Percentiles rank a stretch among this genome's conserved stretches.
Evolutionary conservation across 2,329 filamentous ascomycete species (phyloP).

Genomic region (Alternaria sp.): DNA sequence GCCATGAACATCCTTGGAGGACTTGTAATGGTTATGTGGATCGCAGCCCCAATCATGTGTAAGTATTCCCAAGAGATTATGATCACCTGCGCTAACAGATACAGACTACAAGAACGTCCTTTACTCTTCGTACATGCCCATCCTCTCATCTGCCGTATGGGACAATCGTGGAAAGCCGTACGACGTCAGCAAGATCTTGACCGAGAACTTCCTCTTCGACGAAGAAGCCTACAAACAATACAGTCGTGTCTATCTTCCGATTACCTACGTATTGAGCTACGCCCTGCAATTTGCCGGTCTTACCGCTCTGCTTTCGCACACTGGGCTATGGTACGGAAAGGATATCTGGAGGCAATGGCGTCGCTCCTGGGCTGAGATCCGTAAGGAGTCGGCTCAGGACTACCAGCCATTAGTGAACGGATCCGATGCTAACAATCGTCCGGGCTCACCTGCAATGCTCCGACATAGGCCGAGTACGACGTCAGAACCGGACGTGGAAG

Average conservation of each 20-base stretch:
- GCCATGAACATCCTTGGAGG: slow-evolving; percentile 85
- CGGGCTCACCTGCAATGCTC: slow-evolving; percentile 29
- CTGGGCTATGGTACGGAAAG: slow-evolving; percentile 81
- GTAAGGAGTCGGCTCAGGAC: slow-evolving; percentile 39
- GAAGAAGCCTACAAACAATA: slow-evolving; percentile 78
- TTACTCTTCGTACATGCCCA: slow-evolving; percentile 85
- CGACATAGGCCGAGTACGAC: slow-evolving; percentile 39
- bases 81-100: slow-evolving; percentile 10
- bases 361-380: slow-evolving; percentile 70
- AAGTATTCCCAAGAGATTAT: slow-evolving; percentile 23
- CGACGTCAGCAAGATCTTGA: slow-evolving; percentile 81
- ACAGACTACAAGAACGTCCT: slow-evolving; percentile 77
- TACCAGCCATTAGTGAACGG: slow-evolving; percentile 47
- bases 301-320: slow-evolving; percentile 81
- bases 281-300: slow-evolving; percentile 86
- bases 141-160: slow-evolving; percentile 83
- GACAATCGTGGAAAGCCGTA: slow-evolving; percentile 84
- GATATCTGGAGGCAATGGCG: slow-evolving; percentile 83
- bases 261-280: slow-evolving; percentile 88
- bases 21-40: slow-evolving; percentile 84
- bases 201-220: slow-evolving; percentile 79
- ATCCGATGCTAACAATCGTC: slow-evolving; percentile 45
- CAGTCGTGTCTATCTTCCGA: slow-evolving; percentile 83
- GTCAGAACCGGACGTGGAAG: slow-evolving; percentile 53
- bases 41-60: slow-evolving; percentile 78